These are phyloP conservation scores for Cercophora newfieldiana DNA, from an alignment of 495 filamentous ascomycete species.

Conservation along the genomic window DNA sequence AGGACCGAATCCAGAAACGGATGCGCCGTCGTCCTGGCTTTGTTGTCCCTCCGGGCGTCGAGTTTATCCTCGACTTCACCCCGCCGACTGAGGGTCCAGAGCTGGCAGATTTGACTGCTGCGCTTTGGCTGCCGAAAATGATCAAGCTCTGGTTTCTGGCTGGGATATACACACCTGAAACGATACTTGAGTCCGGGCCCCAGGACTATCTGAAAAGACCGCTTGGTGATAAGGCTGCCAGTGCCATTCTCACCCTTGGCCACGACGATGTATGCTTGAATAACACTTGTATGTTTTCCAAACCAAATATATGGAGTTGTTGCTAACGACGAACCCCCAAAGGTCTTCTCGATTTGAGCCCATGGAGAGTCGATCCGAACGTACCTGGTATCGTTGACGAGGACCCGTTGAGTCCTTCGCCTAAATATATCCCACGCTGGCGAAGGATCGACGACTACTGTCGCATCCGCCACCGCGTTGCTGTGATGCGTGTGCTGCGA, in stretches of 20 bases:
- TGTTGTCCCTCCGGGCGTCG: slow-evolving; percentile 44
- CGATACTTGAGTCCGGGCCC: slow-evolving; percentile 11
- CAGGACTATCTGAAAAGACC: slow-evolving; percentile 10
- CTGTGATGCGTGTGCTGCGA: slow-evolving; percentile 58
- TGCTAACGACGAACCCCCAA: background rate
- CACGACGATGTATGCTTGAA: slow-evolving; percentile 38
- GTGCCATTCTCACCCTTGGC: slow-evolving; percentile 29
- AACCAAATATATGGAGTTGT: background rate
- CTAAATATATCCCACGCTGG: slow-evolving; percentile 20
- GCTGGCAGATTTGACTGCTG: slow-evolving; percentile 56
- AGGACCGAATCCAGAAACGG: slow-evolving; percentile 37
- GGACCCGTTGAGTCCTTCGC: background rate
- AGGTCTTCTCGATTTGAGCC: slow-evolving; percentile 20
- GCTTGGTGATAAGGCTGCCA: slow-evolving; percentile 28
- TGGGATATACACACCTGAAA: slow-evolving; percentile 39
- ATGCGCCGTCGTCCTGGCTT: slow-evolving; percentile 30
- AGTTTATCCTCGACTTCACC: slow-evolving; percentile 63
- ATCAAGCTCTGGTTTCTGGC: slow-evolving; percentile 52
- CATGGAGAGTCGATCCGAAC: slow-evolving; percentile 16
- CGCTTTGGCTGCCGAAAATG: slow-evolving; percentile 56
- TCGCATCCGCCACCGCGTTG: slow-evolving; percentile 58
- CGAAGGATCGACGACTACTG: slow-evolving; percentile 58
- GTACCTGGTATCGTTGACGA: slow-evolving; percentile 29
- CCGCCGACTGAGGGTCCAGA: slow-evolving; percentile 60
- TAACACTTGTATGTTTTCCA: slow-evolving; percentile 14